These are phyloP conservation scores for Aspergillus costaricaensis DNA, from an alignment of 2,329 filamentous ascomycete species.

Conservation along the genomic window DNA sequence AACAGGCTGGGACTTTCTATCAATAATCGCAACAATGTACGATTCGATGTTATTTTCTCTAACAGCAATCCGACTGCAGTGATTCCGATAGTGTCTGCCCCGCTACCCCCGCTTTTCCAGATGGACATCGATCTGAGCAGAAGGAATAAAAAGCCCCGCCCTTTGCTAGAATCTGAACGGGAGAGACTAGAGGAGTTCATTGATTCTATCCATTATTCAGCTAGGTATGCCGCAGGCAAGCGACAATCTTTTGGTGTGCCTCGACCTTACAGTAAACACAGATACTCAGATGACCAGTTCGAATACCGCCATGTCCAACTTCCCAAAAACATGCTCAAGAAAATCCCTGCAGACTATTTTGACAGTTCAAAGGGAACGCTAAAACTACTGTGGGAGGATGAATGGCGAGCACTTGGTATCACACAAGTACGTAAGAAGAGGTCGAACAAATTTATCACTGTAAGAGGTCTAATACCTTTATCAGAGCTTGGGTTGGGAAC, in stretches of 20 bases:
- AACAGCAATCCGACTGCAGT: background rate
- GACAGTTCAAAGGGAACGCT: conserved; percentile 85
- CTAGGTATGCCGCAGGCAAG: conserved; percentile 60
- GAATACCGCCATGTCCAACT: conserved; percentile 98
- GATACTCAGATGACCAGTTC: conserved; percentile 88
- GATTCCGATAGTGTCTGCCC: background rate
- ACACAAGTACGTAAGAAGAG: conserved; percentile 72
- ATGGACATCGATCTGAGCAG: conserved; percentile 73
- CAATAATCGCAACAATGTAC: background rate
- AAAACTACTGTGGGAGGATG: conserved; percentile 96
- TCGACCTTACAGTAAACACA: conserved; percentile 53
- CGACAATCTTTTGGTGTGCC: conserved; percentile 7
- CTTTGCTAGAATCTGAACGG: conserved; percentile 77
- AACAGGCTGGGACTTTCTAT: background rate
- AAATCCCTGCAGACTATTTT: conserved; percentile 92
- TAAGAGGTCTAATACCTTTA: conserved; percentile 8
- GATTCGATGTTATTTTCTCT: background rate
- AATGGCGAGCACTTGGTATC: conserved; percentile 96
- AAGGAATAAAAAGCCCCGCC: conserved; percentile 82
- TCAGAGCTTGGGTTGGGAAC: conserved; percentile 97
- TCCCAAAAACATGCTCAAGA: conserved; percentile 97
- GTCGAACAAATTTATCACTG: background rate
- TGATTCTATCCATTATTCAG: conserved; percentile 93
- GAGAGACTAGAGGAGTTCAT: conserved; percentile 86
- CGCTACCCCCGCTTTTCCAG: conserved; percentile 19